Conservation (phyloP, 2,329 filamentous ascomycete species). For the Epichloe festucae region DNA sequence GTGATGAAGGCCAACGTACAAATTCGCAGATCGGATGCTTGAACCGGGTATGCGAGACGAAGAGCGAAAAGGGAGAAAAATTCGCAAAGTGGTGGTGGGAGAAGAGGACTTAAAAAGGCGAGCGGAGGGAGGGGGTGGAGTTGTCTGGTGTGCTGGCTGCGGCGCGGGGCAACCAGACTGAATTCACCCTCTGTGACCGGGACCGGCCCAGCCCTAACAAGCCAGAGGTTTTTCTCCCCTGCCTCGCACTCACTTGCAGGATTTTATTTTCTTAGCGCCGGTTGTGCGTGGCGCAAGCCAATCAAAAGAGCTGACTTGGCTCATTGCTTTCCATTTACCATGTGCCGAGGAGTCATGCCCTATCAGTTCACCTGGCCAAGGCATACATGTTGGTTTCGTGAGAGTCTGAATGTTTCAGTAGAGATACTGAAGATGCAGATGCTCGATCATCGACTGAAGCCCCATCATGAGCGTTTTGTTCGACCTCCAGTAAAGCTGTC, state of each 20-base stretch:
- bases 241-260: slow-evolving; percentile 6
- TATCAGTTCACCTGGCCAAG: not conserved
- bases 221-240: slow-evolving; percentile 14
- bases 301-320: slow-evolving; percentile 4
- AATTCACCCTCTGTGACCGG: not conserved
- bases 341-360: not conserved
- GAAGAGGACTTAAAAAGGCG: slow-evolving; percentile 26
- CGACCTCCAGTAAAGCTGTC: not conserved
- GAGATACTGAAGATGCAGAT: not conserved
- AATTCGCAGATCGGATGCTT: slow-evolving; percentile 31
- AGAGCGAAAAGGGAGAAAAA: slow-evolving; percentile 26
- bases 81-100: slow-evolving; percentile 23
- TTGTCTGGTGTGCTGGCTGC: slow-evolving; percentile 15
- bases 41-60: slow-evolving; percentile 33
- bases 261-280: slow-evolving; percentile 8
- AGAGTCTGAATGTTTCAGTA: not conserved
- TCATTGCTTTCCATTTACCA: not conserved
- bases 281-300: slow-evolving; percentile 5
- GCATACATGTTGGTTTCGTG: too few relatives aligned
- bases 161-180: slow-evolving; percentile 22
- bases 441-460: too few relatives aligned
- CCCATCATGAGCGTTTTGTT: not conserved
- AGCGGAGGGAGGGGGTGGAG: slow-evolving; percentile 16
- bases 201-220: slow-evolving; percentile 22
- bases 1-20: slow-evolving; percentile 16